Base-by-base conservation (phyloP, 768 basidiomycete genomes). In the Rhodotorula babjevae region DNA sequence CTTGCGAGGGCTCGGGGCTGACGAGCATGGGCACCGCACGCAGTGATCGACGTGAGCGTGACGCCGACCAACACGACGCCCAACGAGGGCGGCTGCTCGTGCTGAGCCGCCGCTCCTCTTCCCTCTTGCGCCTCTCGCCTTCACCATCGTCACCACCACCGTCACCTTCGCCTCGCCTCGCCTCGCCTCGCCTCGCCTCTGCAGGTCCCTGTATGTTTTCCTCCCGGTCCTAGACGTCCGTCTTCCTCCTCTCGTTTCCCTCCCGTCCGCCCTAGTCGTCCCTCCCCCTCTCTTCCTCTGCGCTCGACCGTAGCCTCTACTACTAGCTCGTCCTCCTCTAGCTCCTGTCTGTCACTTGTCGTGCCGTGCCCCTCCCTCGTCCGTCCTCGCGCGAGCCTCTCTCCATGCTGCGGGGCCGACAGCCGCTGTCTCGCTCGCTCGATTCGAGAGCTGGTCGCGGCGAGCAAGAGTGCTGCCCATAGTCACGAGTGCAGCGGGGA, bases 11-110 rank as follows among this genome's bases (percentile, higher is more conserved):
- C 44, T 5, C 8, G 2, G 18, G 8, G 14, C 46, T 31, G 23
- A 44, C 25, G 61, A 3, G 8, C 49, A 11, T 33, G 23, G 8
- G 14, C 29, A 50, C 11, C 12, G 64, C 50, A 1, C 53, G 18
- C 44, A 79, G 78, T 78, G 77, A 79, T 79, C 63, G 78, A 79
- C 53, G 78, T 79, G 5, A 68, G 64, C 40, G 74, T 75, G 23
- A 75, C 76, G 4, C 77, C 78, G 59, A 65, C 70, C 6, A 78
- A 74, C 65, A 75, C 76, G 36, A 73, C 67, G 44, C 65, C 67
- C 58, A 69, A 71, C 55, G 74, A 63, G 52, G 72, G 72, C 44
- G 77, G 78, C 4, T 79, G 78, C 56, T 65, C 78, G 14, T 79
- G 78, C 76, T 79, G 55, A 58, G 49, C 47, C 55, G 19, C 16